Percentiles rank a stretch among this genome's conserved stretches.
Conservation (phyloP, 306 rosid species). For the Dryas alaskensis region DNA sequence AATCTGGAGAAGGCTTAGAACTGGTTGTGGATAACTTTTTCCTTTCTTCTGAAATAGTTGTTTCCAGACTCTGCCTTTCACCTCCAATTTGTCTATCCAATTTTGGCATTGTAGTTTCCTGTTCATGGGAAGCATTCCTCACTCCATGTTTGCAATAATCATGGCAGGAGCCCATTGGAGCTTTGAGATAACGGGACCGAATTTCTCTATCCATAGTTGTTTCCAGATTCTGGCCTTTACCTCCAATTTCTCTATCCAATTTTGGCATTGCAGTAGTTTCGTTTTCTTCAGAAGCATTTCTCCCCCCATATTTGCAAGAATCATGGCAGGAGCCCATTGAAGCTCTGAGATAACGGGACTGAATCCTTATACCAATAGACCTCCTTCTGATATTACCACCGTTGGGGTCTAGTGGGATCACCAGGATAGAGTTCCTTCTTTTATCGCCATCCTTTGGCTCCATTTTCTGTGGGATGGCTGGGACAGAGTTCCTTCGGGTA, state of each 20-base stretch:
- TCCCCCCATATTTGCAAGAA: slow-evolving; percentile 68
- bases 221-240: slow-evolving; percentile 13
- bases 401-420: slow-evolving; percentile 21
- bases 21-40: slow-evolving; percentile 28
- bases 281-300: slow-evolving; percentile 38
- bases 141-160: slow-evolving; percentile 71
- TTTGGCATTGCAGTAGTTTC: slow-evolving; percentile 35
- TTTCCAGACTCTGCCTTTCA: slow-evolving; percentile 16
- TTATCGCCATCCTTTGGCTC: background rate
- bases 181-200: slow-evolving; percentile 59
- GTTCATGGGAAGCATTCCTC: slow-evolving; percentile 5
- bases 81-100: background rate
- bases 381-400: slow-evolving; percentile 23
- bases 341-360: slow-evolving; percentile 60
- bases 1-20: slow-evolving; percentile 29
- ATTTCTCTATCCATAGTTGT: slow-evolving; percentile 21
- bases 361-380: slow-evolving; percentile 29
- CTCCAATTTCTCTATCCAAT: slow-evolving; percentile 21
- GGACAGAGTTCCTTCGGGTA: background rate
- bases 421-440: background rate
- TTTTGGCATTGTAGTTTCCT: too few species aligned
- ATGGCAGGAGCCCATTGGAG: slow-evolving; percentile 58
- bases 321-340: slow-evolving; percentile 74
- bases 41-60: slow-evolving; percentile 25
- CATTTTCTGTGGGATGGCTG: background rate